A percentile compares a stretch with the other conserved stretches of the same genome.
Evolutionary conservation across 2,329 filamentous ascomycete genomes (phyloP).

Genomic region (Dothistroma pini): DNA sequence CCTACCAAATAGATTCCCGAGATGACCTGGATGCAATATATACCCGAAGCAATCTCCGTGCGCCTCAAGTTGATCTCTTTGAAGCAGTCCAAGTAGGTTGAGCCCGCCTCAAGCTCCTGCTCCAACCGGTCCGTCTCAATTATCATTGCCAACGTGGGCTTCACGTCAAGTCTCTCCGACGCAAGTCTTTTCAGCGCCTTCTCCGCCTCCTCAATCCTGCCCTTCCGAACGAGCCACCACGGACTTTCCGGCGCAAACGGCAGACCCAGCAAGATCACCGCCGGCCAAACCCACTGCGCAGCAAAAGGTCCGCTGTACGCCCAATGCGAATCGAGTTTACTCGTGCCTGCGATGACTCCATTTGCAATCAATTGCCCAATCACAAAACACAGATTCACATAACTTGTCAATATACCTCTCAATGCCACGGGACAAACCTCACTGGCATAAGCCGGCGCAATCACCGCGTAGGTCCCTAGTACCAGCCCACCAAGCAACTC

Average conservation of each 20-base stretch:
- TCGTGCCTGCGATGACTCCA: slow-evolving; percentile 38
- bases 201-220: slow-evolving; percentile 36
- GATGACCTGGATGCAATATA: slow-evolving; percentile 44
- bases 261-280: slow-evolving; percentile 37
- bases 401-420: slow-evolving; percentile 56
- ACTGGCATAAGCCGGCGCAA: slow-evolving; percentile 45
- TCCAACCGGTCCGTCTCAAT: slow-evolving; percentile 38
- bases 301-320: slow-evolving; percentile 45
- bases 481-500: slow-evolving; percentile 60
- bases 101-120: slow-evolving; percentile 39
- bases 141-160: slow-evolving; percentile 39
- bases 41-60: slow-evolving; percentile 43
- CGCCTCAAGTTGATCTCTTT: slow-evolving; percentile 40
- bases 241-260: slow-evolving; percentile 40
- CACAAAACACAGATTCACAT: slow-evolving; percentile 61
- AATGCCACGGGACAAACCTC: slow-evolving; percentile 55
- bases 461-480: slow-evolving; percentile 58
- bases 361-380: slow-evolving; percentile 57
- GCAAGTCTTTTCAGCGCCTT: slow-evolving; percentile 36
- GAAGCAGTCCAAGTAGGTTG: slow-evolving; percentile 42
- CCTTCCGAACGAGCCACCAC: slow-evolving; percentile 39
- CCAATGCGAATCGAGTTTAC: slow-evolving; percentile 36
- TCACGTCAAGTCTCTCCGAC: slow-evolving; percentile 39
- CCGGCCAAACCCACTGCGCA: slow-evolving; percentile 44
- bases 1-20: slow-evolving; percentile 44